These are phyloP conservation scores for Calophaca sinica DNA, from an alignment of 306 rosid genomes.

Conservation along the genomic window DNA sequence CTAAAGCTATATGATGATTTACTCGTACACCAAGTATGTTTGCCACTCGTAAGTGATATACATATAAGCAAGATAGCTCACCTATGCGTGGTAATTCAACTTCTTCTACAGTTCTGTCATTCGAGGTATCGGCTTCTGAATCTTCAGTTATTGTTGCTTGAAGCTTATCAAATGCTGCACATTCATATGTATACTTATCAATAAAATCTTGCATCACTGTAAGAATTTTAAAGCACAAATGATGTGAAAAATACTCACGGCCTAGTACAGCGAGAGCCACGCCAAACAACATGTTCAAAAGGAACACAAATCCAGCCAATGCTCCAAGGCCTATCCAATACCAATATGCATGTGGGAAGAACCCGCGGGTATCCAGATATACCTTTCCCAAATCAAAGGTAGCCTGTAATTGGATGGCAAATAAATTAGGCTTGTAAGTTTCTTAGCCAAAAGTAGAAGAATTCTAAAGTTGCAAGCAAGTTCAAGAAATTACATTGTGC, in stretches of 20 bases:
- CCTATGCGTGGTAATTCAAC: conserved; percentile 55
- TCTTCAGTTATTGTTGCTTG: conserved; percentile 46
- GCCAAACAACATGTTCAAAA: conserved; percentile 43
- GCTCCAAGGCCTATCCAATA: conserved; percentile 67
- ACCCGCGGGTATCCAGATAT: conserved; percentile 44
- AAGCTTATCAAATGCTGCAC: conserved; percentile 51
- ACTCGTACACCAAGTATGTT: neutral
- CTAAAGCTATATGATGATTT: neutral
- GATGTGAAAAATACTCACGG: conserved; percentile 5
- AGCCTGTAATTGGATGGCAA: conserved; percentile 37
- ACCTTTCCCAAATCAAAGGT: conserved; percentile 9
- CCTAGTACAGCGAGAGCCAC: conserved; percentile 48
- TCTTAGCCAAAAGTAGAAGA: neutral
- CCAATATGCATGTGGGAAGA: conserved; percentile 57
- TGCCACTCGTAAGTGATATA: neutral
- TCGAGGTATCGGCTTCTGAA: conserved; percentile 39
- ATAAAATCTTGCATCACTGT: neutral
- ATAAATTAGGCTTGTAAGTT: conserved; percentile 3
- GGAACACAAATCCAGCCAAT: conserved; percentile 42
- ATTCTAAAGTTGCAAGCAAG: conserved; percentile 1
- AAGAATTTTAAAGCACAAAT: neutral
- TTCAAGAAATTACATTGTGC: conserved; percentile 52
- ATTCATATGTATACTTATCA: neutral
- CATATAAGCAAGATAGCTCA: conserved; percentile 32
- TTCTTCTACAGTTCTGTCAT: neutral